phyloP scores from a whole-genome alignment of 139 green algal genomes.

The Volvox reticuliferus region DNA sequence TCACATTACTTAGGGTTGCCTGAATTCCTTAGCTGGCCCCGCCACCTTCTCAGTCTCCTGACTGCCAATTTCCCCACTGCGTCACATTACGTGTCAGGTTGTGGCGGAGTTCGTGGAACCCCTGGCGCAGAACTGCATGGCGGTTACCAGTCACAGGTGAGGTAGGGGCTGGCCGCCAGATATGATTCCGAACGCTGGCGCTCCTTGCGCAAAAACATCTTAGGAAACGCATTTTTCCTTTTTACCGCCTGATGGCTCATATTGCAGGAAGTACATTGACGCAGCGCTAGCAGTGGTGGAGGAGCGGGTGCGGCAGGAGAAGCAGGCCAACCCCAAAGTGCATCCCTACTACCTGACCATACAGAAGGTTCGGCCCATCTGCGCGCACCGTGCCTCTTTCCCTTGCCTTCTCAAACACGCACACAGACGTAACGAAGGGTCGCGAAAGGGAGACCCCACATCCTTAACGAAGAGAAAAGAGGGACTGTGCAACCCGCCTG shows the following conservation, averaged over 20 bases:
- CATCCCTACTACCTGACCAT: slow-evolving; percentile 40
- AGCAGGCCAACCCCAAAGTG: slow-evolving; percentile 17
- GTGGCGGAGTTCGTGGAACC: slow-evolving; percentile 42
- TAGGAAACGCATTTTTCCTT: no score
- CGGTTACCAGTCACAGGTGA: slow-evolving; percentile 38
- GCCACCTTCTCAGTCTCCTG: background rate
- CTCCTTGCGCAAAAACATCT: no score
- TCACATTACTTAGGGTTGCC: background rate
- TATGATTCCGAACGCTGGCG: background rate
- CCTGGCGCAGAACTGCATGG: slow-evolving; percentile 30
- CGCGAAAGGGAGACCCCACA: no score
- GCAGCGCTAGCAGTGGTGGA: slow-evolving; percentile 17
- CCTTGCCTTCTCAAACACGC: no score
- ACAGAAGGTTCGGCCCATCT: background rate
- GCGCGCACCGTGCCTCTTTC: no score
- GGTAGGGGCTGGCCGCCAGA: background rate
- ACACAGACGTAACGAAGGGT: no score
- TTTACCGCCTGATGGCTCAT: background rate
- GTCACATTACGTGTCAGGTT: slow-evolving; percentile 10
- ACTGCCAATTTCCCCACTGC: background rate
- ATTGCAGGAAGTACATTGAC: slow-evolving; percentile 42
- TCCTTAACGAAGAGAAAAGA: no score
- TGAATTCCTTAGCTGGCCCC: background rate
- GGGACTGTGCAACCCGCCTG: no score
- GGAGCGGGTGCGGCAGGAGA: slow-evolving; percentile 29